These are phyloP conservation scores for Dryas integrifolia DNA, from an alignment of 331 rosid species.

Conservation along the genomic window DNA sequence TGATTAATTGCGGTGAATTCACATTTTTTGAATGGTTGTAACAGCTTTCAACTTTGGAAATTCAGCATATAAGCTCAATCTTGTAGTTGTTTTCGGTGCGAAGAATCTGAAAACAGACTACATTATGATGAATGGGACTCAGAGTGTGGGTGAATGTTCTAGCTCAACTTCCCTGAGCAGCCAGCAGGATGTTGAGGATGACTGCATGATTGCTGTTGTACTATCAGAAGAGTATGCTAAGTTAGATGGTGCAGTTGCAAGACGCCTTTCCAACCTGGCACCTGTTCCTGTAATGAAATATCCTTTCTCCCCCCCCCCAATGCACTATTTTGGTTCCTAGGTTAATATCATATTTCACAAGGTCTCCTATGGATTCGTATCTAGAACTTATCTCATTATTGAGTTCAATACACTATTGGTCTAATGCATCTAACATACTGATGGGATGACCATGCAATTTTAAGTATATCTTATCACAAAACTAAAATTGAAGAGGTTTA, in stretches of 20 bases:
- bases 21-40: constrained; percentile 2
- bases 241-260: constrained; percentile 62
- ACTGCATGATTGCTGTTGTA: constrained; percentile 73
- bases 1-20: not conserved
- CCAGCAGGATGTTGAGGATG: constrained; percentile 63
- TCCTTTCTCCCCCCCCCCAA: not conserved
- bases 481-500: not conserved
- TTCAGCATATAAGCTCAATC: not conserved
- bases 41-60: not conserved
- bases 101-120: not conserved
- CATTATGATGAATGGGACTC: constrained; percentile 50
- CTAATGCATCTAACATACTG: not conserved
- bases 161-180: constrained; percentile 63
- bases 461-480: constrained; percentile 1
- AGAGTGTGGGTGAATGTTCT: constrained; percentile 57
- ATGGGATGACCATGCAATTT: not conserved
- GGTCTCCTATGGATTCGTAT: not conserved
- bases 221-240: constrained; percentile 87
- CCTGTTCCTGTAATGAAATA: constrained; percentile 58
- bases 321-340: constrained; percentile 10
- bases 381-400: not conserved
- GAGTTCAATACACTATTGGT: not conserved
- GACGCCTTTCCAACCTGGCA: constrained; percentile 68
- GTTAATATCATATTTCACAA: not conserved
- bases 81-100: constrained; percentile 3